Evolutionary conservation across 306 rosid genomes (phyloP).

Genomic region (Malus sieversii): DNA sequence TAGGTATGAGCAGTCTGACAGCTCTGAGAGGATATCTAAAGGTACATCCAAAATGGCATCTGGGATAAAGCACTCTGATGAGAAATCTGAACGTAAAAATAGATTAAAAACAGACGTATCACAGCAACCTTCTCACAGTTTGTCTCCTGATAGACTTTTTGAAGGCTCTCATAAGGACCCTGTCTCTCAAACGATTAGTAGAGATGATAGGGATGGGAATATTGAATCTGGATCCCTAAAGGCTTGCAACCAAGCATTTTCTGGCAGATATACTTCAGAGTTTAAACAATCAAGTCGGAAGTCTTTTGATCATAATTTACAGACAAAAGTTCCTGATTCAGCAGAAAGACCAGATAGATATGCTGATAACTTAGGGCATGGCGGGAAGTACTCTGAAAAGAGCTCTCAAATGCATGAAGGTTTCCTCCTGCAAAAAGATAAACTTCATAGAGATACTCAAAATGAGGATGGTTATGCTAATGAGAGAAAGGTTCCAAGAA

Average conservation of each 20-base stretch:
- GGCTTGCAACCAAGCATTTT: conserved; percentile 41
- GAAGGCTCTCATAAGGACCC: conserved; percentile 50
- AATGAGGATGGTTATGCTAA: conserved; percentile 37
- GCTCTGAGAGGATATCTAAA: conserved; percentile 52
- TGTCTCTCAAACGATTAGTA: conserved; percentile 31
- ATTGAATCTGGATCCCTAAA: conserved; percentile 45
- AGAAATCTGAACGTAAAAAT: conserved; percentile 47
- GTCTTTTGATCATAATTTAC: conserved; percentile 44
- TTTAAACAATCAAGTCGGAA: conserved; percentile 48
- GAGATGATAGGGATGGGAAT: conserved; percentile 54
- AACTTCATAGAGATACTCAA: conserved; percentile 42
- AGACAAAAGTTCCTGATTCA: conserved; percentile 41
- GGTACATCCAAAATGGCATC: conserved; percentile 58
- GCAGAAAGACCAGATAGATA: conserved; percentile 44
- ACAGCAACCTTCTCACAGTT: conserved; percentile 27
- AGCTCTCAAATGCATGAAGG: conserved; percentile 40
- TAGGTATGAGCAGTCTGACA: conserved; percentile 61
- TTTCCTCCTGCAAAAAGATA: conserved; percentile 38
- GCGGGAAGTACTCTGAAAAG: conserved; percentile 50
- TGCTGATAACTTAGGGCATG: conserved; percentile 44
- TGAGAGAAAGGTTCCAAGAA: conserved; percentile 52
- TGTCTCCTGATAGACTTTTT: conserved; percentile 45
- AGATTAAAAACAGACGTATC: conserved; percentile 45
- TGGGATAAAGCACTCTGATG: conserved; percentile 45
- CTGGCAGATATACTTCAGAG: conserved; percentile 56